Evolutionary conservation across 2,329 filamentous ascomycete species (phyloP).

Genomic region (Exophiala spinifera): DNA sequence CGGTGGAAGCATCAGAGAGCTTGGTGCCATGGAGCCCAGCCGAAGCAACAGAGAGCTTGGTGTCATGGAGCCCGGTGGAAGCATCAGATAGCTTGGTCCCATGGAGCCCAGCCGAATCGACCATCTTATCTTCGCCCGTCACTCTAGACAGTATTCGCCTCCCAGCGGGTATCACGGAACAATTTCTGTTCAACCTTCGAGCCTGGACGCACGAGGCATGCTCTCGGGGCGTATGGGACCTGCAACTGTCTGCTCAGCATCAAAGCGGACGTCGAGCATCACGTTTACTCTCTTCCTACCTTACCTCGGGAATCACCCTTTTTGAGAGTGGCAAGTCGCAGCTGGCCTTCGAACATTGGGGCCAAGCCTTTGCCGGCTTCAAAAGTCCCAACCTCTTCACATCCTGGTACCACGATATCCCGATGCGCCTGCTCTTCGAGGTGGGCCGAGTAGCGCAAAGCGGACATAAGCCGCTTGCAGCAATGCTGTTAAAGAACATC

Average conservation of each 20-base stretch:
- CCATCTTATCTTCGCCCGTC: constrained; percentile 1
- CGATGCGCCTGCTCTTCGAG: constrained; percentile 23
- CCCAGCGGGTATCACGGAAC: constrained; percentile 4
- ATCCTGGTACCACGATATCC: constrained; percentile 25
- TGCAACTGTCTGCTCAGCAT: constrained; percentile 8
- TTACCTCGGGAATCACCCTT: constrained; percentile 19
- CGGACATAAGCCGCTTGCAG: constrained; percentile 14
- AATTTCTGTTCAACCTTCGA: constrained; percentile 18
- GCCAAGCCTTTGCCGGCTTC: constrained; percentile 14
- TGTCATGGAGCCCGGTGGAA: not conserved
- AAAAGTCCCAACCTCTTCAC: constrained; percentile 20
- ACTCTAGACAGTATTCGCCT: constrained; percentile 9
- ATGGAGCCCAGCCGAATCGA: not conserved
- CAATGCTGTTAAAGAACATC: constrained; percentile 8
- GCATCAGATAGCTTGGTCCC: not conserved
- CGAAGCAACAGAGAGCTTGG: not conserved
- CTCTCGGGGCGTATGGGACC: constrained; percentile 17
- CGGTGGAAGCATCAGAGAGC: not conserved
- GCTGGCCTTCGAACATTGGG: constrained; percentile 18
- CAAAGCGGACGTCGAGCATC: constrained; percentile 15
- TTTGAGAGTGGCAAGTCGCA: constrained; percentile 15
- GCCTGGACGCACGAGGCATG: constrained; percentile 22
- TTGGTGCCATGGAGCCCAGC: not conserved
- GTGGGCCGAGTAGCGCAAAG: constrained; percentile 17
- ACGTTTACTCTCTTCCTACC: constrained; percentile 12